phyloP scores from a whole-genome alignment of 345 rosid species.

The Gossypium australe region DNA sequence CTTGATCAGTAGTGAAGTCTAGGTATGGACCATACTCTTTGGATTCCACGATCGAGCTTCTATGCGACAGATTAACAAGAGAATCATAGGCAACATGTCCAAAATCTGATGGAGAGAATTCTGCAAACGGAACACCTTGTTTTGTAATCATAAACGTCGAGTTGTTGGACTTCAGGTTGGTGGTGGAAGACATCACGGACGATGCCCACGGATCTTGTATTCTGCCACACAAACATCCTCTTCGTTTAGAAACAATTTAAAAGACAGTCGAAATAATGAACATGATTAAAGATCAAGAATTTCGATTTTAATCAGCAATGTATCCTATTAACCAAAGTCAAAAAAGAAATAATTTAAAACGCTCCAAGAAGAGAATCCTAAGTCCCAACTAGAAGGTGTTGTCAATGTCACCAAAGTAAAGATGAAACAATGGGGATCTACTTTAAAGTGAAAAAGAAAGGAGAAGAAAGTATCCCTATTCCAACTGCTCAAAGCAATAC shows the following conservation, averaged over 20 bases:
- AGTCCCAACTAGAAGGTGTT: constrained; percentile 3
- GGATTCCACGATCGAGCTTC: constrained; percentile 21
- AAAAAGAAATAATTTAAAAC: neutral
- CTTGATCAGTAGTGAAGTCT: constrained; percentile 21
- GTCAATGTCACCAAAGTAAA: constrained; percentile 21
- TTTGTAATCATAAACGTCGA: constrained; percentile 24
- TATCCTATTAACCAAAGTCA: neutral
- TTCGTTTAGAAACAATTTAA: constrained; percentile 16
- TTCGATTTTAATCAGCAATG: neutral
- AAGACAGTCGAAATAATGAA: neutral
- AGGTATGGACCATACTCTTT: constrained; percentile 26
- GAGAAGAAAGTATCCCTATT: constrained; percentile 2
- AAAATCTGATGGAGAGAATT: constrained; percentile 30
- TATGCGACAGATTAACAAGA: constrained; percentile 37
- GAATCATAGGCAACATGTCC: constrained; percentile 49
- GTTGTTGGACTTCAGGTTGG: constrained; percentile 31
- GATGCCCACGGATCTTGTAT: constrained; percentile 23
- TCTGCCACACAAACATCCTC: constrained; percentile 24
- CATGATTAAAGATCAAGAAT: neutral
- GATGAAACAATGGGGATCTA: neutral
- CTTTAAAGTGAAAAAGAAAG: neutral
- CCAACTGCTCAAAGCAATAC: constrained; percentile 16
- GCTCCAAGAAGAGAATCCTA: constrained; percentile 10
- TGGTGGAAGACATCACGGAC: constrained; percentile 28
- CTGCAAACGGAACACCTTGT: constrained; percentile 26